Conservation (phyloP, 2,329 filamentous ascomycete species). For the Colletotrichum sp. region DNA sequence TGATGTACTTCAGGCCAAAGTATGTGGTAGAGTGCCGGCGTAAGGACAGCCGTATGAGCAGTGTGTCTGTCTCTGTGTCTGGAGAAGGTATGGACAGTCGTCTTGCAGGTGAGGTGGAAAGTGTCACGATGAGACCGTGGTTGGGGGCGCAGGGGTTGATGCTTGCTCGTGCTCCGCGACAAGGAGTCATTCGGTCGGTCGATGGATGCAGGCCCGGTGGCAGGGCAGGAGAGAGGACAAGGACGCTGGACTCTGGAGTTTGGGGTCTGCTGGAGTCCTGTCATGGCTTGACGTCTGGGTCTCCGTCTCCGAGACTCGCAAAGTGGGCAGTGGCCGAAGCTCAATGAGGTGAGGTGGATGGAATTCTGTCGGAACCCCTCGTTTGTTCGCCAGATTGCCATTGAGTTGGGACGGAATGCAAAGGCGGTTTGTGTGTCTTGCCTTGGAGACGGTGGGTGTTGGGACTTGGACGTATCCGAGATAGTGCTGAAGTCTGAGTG, state of each 20-base stretch:
- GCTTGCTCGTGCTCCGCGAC: not conserved
- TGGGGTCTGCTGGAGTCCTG: not conserved
- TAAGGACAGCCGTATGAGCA: not conserved
- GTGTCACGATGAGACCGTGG: conserved; percentile 8
- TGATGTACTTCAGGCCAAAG: not conserved
- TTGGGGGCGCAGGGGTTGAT: not conserved
- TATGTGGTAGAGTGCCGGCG: not conserved
- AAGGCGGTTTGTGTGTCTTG: conserved; percentile 3
- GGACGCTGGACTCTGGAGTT: not conserved
- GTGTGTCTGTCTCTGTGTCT: not conserved
- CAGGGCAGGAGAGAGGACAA: not conserved
- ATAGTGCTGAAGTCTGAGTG: conserved; percentile 4
- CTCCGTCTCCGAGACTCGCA: not conserved
- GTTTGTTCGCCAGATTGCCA: not conserved
- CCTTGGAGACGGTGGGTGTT: not conserved
- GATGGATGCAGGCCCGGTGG: not conserved
- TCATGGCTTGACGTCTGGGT: not conserved
- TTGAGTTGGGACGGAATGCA: not conserved
- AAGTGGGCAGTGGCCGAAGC: not conserved
- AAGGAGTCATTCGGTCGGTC: not conserved
- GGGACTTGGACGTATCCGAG: conserved; percentile 2
- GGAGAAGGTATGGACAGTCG: not conserved
- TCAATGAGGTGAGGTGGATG: not conserved
- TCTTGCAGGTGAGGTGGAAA: not conserved
- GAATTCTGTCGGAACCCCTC: not conserved